phyloP scores from a whole-genome alignment of 1,139 yeast genomes.

The Yamadazyma oceani region DNA sequence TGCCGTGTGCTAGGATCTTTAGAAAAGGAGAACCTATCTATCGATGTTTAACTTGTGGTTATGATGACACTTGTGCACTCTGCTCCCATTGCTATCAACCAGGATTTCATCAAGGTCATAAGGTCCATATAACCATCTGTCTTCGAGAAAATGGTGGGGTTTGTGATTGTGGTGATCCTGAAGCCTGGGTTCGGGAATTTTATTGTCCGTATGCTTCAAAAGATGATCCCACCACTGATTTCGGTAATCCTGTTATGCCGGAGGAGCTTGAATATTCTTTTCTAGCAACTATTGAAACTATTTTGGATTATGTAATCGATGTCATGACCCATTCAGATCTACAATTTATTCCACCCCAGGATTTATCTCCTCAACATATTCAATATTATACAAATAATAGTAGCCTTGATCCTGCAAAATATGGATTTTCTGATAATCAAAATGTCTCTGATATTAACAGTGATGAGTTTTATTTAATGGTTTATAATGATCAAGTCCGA shows the following conservation, averaged over 20 bases:
- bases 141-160: conserved; percentile 87
- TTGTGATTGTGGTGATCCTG: conserved; percentile 67
- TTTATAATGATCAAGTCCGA: conserved; percentile 79
- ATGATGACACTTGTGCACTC: conserved; percentile 83
- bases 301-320: conserved; percentile 76
- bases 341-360: conserved; percentile 31
- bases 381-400: conserved; percentile 28
- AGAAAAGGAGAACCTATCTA: conserved; percentile 85
- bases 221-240: conserved; percentile 13
- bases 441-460: conserved; percentile 44
- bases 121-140: conserved; percentile 69
- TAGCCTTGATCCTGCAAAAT: conserved; percentile 31
- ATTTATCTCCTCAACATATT: conserved; percentile 21
- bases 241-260: conserved; percentile 27
- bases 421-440: conserved; percentile 21
- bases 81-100: conserved; percentile 78
- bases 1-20: conserved; percentile 78
- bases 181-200: conserved; percentile 50
- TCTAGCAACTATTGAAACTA: conserved; percentile 47
- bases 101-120: conserved; percentile 72
- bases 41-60: conserved; percentile 79
- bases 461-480: conserved; percentile 53
- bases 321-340: conserved; percentile 53
- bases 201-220: conserved; percentile 33
- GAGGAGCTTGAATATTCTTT: conserved; percentile 33